Conservation (phyloP, 768 basidiomycete genomes). For the Tricholoma sp. region DNA sequence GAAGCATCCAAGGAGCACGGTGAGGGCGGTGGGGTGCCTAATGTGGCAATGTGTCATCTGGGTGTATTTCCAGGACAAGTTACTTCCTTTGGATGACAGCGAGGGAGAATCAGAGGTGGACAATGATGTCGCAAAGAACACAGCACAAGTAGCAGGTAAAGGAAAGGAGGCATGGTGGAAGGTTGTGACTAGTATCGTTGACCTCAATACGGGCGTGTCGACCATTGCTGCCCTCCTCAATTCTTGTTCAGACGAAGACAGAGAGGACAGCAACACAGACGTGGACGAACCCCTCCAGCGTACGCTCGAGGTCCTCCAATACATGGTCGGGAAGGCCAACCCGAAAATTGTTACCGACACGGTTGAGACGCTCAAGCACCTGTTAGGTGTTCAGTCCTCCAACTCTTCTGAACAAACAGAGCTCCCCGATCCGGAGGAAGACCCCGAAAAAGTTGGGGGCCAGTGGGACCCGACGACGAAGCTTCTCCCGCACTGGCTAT, state of each 20-base stretch:
- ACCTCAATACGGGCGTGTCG: conserved; percentile 30
- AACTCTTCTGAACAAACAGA: background rate
- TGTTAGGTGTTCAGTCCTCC: conserved; percentile 18
- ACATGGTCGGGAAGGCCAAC: conserved; percentile 40
- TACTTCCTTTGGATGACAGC: conserved; percentile 26
- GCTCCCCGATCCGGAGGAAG: background rate
- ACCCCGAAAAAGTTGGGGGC: background rate
- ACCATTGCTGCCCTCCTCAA: background rate
- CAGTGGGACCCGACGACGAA: conserved; percentile 21
- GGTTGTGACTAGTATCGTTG: conserved; percentile 39
- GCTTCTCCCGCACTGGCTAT: conserved; percentile 47
- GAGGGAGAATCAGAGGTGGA: conserved; percentile 25
- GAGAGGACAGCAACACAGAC: conserved; percentile 4
- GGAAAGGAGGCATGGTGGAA: conserved; percentile 26
- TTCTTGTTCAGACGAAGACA: conserved; percentile 19
- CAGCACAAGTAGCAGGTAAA: conserved; percentile 21
- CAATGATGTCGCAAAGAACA: conserved; percentile 21
- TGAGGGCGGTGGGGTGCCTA: conserved; percentile 55
- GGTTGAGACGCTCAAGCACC: conserved; percentile 43
- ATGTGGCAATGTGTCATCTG: conserved; percentile 65
- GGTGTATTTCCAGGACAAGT: conserved; percentile 56
- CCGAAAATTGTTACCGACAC: conserved; percentile 36
- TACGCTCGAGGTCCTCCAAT: conserved; percentile 44
- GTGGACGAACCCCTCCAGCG: conserved; percentile 40
- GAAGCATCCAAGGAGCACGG: conserved; percentile 57